Base-by-base conservation (phyloP, 371 early-diverging fungal genomes). In the Zychaea mexicana region DNA sequence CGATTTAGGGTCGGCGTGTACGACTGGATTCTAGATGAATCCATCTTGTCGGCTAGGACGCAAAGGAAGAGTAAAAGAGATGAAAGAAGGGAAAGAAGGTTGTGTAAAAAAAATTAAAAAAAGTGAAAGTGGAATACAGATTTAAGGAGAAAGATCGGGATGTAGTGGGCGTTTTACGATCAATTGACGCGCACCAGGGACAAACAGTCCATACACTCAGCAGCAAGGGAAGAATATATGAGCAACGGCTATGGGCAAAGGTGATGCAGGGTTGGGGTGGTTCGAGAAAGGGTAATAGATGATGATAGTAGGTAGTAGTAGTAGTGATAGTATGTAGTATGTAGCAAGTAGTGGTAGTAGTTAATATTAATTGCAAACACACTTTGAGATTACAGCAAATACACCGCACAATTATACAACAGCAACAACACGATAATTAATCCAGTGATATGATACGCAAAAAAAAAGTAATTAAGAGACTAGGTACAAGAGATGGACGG, bases 121-220 rank as follows among this genome's bases (percentile, higher is more conserved):
- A 36, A 56, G 24, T 28, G 26, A 53, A 28, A 28, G 30, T 30
- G 53, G 53, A 53, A 24, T 30, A 53, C 53, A 53, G 53, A 56
- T 56, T 56, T 56, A 56, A 56, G 56, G 56, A 56, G 56, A 49
- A 33, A 9, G 38, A 56, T 56, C 56, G 56, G 56, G 30, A 33
- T 32, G 32, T 30, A 22, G 17, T 45, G 45, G 45, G 45, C 45
- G 54, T 31, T 27, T 54, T 54, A n/a, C 28, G 54, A 54, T 54
- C 54, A 54, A 54, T 54, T 54, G 54, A 54, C 27, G 31, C 21
- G 21, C 54, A 54, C 54, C 28, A 15, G 15, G 15, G 26, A 15
- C 15, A 52, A 26, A n/a, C n/a, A n/a, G n/a, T n/a, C n/a, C 26
- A 52, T 52, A 4, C 52, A 52, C 13, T 27, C 19, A 24, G 27